Conservation (phyloP, 2,329 filamentous ascomycete genomes). For the Capronia epimyces region DNA sequence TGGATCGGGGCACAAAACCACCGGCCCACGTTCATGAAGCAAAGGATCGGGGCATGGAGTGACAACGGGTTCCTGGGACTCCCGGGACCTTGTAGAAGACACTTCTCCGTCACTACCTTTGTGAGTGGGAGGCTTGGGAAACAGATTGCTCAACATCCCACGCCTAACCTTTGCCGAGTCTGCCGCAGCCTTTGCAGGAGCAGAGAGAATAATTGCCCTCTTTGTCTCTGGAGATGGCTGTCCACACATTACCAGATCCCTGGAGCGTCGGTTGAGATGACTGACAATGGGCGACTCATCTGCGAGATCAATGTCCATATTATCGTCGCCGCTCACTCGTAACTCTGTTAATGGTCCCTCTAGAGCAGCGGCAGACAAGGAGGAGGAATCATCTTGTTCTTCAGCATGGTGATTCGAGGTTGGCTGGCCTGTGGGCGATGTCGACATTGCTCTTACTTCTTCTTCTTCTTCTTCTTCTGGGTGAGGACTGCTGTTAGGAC, state of each 20-base stretch:
- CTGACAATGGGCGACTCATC: slow-evolving; percentile 23
- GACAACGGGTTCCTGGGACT: neutral
- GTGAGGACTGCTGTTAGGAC: neutral
- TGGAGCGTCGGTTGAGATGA: slow-evolving; percentile 18
- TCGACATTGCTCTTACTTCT: too few species aligned
- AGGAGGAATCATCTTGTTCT: neutral
- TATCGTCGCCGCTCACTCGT: slow-evolving; percentile 15
- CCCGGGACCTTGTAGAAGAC: slow-evolving; percentile 4
- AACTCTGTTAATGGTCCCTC: slow-evolving; percentile 23
- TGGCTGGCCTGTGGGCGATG: neutral
- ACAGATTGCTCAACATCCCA: slow-evolving; percentile 19
- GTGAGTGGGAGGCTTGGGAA: slow-evolving; percentile 12
- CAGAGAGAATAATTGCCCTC: slow-evolving; percentile 21
- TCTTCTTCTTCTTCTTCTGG: neutral
- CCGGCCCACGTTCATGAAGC: slow-evolving; percentile 17
- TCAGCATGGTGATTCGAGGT: neutral
- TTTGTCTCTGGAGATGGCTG: neutral
- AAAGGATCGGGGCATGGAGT: slow-evolving; percentile 22
- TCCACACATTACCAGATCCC: neutral
- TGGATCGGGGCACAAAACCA: slow-evolving; percentile 25
- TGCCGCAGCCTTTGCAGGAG: slow-evolving; percentile 26
- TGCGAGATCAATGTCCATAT: slow-evolving; percentile 11
- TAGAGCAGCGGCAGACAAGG: slow-evolving; percentile 15
- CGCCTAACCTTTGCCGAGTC: slow-evolving; percentile 28
- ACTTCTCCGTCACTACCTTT: slow-evolving; percentile 4